Base-by-base conservation (phyloP, 129 eudicot species). In the Solidago caesia region DNA sequence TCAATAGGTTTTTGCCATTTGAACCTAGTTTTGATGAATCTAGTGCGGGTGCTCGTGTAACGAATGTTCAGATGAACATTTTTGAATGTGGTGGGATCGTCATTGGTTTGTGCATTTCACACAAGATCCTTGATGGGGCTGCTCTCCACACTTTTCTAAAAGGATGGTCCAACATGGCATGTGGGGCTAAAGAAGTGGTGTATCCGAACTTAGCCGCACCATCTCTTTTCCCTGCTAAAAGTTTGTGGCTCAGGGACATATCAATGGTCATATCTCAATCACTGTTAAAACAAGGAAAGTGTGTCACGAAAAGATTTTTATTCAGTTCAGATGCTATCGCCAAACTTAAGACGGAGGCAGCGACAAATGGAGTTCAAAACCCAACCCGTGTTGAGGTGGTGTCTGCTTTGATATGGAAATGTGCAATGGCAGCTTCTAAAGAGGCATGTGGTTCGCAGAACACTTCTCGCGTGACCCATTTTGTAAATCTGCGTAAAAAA, bases 51-150 rank as follows among this genome's bases (percentile, higher is more conserved):
- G 43, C 4, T 58, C 67, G 44, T 44, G 27, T 72, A 16, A 72
- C 76, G 42, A 58, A 64, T 45, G 44, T 79, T 55, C 83, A 72
- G 44, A 52, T 72, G 52, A 79, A 66, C 78, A 45, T 72, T 14
- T 79, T 72, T 44, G 14, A 79, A 29, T 72, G 78, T 45, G 78
- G 83, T 44, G 83, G 78, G 6, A 79, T 72, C 11, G 69, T 68
- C 5, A 79, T 79, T 11, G 78, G 74, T 7, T 1, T 65, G 4
- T 71, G 77, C 44, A 27, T 72, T 56, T 79, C 72, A 0, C 82
- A 79, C 62, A 79, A 65, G 48, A 65, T 89, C 59, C 71, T 84
- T 64, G 96, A 89, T 74, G 95, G 89, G 21, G 55, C 79, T 49
- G 78, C 80, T 11, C 63, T 86, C 4, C 55, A 65, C 68, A 73